These are phyloP conservation scores for Luzula sylvatica DNA, from an alignment of 176 grass and related monocot species.

Conservation along the genomic window DNA sequence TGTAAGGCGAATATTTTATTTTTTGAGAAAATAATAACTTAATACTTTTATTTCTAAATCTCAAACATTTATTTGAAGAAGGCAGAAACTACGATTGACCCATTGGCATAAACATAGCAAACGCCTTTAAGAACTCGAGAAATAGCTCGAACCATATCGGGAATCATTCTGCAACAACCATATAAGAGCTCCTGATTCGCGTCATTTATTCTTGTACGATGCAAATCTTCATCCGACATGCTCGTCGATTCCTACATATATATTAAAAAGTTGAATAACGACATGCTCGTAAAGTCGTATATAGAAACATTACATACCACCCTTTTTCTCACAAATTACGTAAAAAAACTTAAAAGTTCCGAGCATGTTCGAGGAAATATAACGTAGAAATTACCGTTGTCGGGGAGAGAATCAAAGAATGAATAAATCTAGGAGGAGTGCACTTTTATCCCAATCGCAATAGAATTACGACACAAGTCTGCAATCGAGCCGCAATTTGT, in stretches of 20 bases:
- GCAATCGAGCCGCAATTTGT: no score
- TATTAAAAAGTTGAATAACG: slow-evolving; percentile 7
- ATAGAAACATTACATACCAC: slow-evolving; percentile 30
- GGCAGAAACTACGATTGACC: neutral
- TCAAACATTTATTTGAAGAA: neutral
- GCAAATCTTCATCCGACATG: slow-evolving; percentile 46
- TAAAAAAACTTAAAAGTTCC: slow-evolving; percentile 9
- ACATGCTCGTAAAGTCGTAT: neutral
- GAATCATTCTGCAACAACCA: slow-evolving; percentile 62
- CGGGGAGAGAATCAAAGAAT: slow-evolving; percentile 28
- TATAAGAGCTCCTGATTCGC: slow-evolving; percentile 62
- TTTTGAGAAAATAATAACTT: no score
- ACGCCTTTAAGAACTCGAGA: slow-evolving; percentile 31
- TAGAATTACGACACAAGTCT: no score
- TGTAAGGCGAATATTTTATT: no score
- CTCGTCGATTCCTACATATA: slow-evolving; percentile 28
- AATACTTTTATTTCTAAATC: no score
- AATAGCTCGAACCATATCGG: slow-evolving; percentile 46
- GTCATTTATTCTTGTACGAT: slow-evolving; percentile 44
- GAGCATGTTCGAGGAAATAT: neutral
- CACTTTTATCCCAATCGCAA: slow-evolving; percentile 50
- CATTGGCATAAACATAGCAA: slow-evolving; percentile 5
- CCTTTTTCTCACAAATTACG: slow-evolving; percentile 12
- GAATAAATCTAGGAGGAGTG: slow-evolving; percentile 38
- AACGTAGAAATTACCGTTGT: slow-evolving; percentile 25